phyloP scores from a whole-genome alignment of 805 yeast species.

The Ogataea paraovalis region DNA sequence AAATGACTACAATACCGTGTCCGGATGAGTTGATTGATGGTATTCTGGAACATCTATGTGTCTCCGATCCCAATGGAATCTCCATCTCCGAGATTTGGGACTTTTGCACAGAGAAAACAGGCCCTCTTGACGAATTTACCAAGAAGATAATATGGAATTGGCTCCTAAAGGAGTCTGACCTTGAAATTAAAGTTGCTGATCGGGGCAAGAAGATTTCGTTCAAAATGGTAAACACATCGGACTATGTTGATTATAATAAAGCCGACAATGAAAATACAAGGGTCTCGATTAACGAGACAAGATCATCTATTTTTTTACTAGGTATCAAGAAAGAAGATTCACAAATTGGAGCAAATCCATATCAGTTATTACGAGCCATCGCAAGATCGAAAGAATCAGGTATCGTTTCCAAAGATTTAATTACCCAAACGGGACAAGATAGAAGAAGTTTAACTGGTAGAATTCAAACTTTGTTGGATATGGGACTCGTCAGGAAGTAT shows the following conservation, averaged over 20 bases:
- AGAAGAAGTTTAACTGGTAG: slow-evolving; percentile 65
- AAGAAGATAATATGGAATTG: slow-evolving; percentile 36
- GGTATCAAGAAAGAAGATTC: slow-evolving; percentile 51
- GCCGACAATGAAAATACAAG: slow-evolving; percentile 12
- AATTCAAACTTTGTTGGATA: slow-evolving; percentile 48
- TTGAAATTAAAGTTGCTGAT: slow-evolving; percentile 13
- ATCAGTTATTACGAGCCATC: slow-evolving; percentile 52
- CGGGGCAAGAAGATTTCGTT: slow-evolving; percentile 5
- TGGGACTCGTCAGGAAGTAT: slow-evolving; percentile 43
- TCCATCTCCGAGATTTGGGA: slow-evolving; percentile 32
- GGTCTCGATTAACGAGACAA: slow-evolving; percentile 46
- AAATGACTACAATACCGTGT: slow-evolving; percentile 11
- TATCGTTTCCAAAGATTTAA: slow-evolving; percentile 54
- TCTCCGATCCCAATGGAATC: slow-evolving; percentile 32
- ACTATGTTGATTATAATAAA: slow-evolving; percentile 3
- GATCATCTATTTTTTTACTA: slow-evolving; percentile 54
- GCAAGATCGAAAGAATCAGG: slow-evolving; percentile 56
- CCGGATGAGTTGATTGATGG: slow-evolving; percentile 35
- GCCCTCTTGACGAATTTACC: slow-evolving; percentile 27
- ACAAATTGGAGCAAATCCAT: slow-evolving; percentile 52
- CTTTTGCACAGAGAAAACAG: slow-evolving; percentile 16
- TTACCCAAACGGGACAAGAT: slow-evolving; percentile 60
- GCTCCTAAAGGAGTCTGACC: slow-evolving; percentile 29
- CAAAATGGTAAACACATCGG: slow-evolving; percentile 9
- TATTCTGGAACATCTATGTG: slow-evolving; percentile 33